phyloP scores from a whole-genome alignment of 2,329 filamentous ascomycete species.

The Dothistroma septosporum region DNA sequence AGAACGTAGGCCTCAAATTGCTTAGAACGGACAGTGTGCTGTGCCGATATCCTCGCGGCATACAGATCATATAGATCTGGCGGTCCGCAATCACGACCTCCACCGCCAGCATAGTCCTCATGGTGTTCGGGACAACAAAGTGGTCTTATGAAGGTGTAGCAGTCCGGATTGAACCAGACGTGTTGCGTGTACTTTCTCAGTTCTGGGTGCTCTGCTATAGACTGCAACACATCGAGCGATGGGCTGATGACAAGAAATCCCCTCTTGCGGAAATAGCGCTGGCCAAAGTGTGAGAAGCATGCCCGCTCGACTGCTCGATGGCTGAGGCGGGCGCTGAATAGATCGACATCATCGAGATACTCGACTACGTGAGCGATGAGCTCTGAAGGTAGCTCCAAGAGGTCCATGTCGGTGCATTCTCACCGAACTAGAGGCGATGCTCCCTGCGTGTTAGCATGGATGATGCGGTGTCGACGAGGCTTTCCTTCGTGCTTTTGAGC shows the following conservation, averaged over 20 bases:
- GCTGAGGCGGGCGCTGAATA: constrained; percentile 24
- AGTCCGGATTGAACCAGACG: constrained; percentile 35
- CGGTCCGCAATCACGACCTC: constrained; percentile 7
- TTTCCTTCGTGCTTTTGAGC: no score
- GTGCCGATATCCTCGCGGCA: not conserved
- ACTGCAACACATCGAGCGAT: constrained; percentile 23
- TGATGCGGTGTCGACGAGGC: no score
- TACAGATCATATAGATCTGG: not conserved
- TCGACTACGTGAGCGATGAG: constrained; percentile 26
- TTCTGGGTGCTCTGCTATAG: constrained; percentile 24
- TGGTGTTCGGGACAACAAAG: constrained; percentile 20
- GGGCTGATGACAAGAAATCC: constrained; percentile 31
- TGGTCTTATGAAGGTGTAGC: constrained; percentile 24
- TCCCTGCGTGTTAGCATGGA: no score
- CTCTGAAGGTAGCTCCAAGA: constrained; percentile 28
- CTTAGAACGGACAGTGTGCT: not conserved
- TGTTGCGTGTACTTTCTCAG: constrained; percentile 29
- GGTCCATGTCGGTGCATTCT: no score
- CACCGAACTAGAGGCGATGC: no score
- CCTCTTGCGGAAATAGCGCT: constrained; percentile 33
- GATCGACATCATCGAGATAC: constrained; percentile 21
- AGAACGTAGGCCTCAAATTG: constrained; percentile 15
- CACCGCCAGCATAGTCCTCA: no score
- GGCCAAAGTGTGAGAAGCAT: constrained; percentile 26
- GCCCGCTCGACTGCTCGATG: constrained; percentile 24